These are phyloP conservation scores for Helotiales sp. DNA, from an alignment of 2,329 filamentous ascomycete species.

Conservation along the genomic window DNA sequence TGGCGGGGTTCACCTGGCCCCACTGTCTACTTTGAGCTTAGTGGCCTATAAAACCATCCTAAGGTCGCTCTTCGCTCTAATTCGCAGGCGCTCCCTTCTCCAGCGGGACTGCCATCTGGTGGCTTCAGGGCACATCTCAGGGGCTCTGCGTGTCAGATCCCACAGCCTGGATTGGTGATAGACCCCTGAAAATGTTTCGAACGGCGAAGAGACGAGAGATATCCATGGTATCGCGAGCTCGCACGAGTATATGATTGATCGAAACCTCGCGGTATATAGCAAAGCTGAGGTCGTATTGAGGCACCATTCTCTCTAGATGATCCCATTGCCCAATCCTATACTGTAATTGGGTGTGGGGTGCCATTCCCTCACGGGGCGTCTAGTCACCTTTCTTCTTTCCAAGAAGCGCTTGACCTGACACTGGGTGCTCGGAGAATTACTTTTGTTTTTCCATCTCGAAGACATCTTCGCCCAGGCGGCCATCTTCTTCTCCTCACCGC, in stretches of 20 bases:
- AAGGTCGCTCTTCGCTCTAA: neutral
- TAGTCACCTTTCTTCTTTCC: neutral
- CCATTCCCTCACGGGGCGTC: neutral
- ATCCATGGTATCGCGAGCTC: neutral
- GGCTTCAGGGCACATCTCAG: conserved; percentile 1
- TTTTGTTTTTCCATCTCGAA: neutral
- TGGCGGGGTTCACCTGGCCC: neutral
- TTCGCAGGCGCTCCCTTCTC: neutral
- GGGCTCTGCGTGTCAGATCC: neutral
- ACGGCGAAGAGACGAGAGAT: neutral
- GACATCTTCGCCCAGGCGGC: neutral
- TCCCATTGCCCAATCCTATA: neutral
- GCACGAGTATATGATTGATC: neutral
- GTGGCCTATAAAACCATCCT: neutral
- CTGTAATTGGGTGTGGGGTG: neutral
- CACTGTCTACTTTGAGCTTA: neutral
- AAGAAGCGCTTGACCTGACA: neutral
- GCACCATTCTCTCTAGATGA: neutral
- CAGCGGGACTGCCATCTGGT: neutral
- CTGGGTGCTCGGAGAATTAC: neutral
- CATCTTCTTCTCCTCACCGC: neutral
- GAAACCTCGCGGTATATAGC: neutral
- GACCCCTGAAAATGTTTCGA: conserved; percentile 1
- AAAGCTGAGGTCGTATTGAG: neutral
- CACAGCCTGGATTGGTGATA: neutral